Conservation (phyloP, 2,329 filamentous ascomycete species). For the Furcasterigmium furcatum region DNA sequence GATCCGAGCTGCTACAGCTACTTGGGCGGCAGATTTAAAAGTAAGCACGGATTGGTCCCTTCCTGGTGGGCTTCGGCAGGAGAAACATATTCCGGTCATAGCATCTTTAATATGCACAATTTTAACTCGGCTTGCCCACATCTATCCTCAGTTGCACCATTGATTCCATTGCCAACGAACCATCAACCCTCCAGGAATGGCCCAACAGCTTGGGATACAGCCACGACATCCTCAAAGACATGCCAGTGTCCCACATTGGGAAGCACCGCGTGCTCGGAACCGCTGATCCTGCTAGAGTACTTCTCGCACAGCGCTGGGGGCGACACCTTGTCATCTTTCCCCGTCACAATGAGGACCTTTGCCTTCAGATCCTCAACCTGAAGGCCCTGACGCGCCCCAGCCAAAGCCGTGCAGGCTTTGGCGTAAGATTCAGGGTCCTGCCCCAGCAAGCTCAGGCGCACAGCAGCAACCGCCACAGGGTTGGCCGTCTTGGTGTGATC, state of each 20-base stretch:
- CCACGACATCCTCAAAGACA: constrained; percentile 41
- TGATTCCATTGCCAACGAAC: no score
- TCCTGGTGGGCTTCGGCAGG: no score
- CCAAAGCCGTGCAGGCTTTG: constrained; percentile 48
- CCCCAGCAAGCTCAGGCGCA: constrained; percentile 37
- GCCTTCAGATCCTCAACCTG: constrained; percentile 26
- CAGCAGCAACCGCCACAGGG: constrained; percentile 35
- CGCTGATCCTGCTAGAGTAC: constrained; percentile 21
- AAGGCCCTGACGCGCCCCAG: constrained; percentile 26
- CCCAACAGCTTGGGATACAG: constrained; percentile 23
- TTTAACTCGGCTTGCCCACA: no score
- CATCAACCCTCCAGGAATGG: constrained; percentile 4
- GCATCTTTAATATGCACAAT: no score
- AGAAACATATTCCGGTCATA: no score
- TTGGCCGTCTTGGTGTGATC: constrained; percentile 28
- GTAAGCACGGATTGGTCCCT: no score
- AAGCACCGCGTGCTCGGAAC: constrained; percentile 27
- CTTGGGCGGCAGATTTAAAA: no score
- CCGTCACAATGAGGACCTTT: constrained; percentile 37
- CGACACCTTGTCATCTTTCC: constrained; percentile 40
- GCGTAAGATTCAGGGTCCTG: constrained; percentile 53
- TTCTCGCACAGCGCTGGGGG: constrained; percentile 28
- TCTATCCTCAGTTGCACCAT: no score
- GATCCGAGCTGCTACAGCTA: no score
- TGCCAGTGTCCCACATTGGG: constrained; percentile 46